Evolutionary conservation across 768 basidiomycete species (phyloP).

Genomic region (Mycena polygramma): DNA sequence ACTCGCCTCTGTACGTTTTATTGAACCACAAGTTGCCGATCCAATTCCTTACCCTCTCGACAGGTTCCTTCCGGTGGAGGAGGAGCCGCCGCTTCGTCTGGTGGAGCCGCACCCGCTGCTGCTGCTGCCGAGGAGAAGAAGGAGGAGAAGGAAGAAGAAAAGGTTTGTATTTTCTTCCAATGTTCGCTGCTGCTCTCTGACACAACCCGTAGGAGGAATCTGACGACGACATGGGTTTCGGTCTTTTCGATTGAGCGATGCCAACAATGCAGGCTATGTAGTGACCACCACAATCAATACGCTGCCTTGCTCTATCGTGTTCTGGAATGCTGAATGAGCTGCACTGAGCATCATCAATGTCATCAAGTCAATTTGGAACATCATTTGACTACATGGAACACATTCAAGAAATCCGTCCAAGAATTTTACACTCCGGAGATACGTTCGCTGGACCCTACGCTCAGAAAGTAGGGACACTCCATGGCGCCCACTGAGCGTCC

Average conservation of each 20-base stretch:
- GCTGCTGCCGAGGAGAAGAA: slow-evolving; percentile 82
- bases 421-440: not conserved
- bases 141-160: slow-evolving; percentile 93
- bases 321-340: not conserved
- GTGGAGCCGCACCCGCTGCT: slow-evolving; percentile 68
- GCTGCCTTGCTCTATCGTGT: slow-evolving; percentile 11
- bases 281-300: slow-evolving; percentile 22
- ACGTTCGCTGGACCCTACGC: not conserved
- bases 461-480: slow-evolving; percentile 24
- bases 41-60: slow-evolving; percentile 19
- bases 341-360: not conserved
- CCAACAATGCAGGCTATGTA: slow-evolving; percentile 19
- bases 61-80: slow-evolving; percentile 95
- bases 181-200: slow-evolving; percentile 35
- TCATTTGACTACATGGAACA: too few relatives aligned
- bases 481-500: slow-evolving; percentile 32
- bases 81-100: slow-evolving; percentile 66
- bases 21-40: not conserved
- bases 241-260: slow-evolving; percentile 90
- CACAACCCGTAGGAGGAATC: slow-evolving; percentile 78
- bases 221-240: slow-evolving; percentile 99
- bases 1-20: slow-evolving; percentile 85
- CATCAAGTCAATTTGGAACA: not conserved
- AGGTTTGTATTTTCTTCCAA: slow-evolving; percentile 62
- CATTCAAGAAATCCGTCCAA: too few relatives aligned